Evolutionary conservation across 208 protist species (phyloP).

Genomic region (Acanthamoeba lenticulata): DNA sequence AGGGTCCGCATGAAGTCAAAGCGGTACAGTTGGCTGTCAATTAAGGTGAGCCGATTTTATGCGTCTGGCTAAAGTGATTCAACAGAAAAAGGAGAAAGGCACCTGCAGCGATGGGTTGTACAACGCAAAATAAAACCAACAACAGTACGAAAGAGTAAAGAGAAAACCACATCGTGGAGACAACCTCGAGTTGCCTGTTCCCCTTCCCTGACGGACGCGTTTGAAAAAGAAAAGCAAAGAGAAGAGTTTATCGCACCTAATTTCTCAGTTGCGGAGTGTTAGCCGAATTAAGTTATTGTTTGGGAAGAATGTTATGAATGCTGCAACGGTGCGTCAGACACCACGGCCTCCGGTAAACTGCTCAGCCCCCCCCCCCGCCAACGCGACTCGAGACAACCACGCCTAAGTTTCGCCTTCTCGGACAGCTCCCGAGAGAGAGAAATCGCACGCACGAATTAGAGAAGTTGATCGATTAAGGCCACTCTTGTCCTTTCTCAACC

Average conservation of each 20-base stretch:
- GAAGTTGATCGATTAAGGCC: not conserved
- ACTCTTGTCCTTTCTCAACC: not conserved
- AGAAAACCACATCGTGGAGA: no score
- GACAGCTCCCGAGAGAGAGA: not conserved
- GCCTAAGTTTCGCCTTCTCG: not conserved
- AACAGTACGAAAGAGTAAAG: no score
- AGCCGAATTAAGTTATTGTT: not conserved
- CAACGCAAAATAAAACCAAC: no score
- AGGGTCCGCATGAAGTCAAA: not conserved
- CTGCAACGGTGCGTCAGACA: not conserved
- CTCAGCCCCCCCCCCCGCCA: not conserved
- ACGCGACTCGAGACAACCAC: not conserved
- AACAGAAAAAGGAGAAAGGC: no score
- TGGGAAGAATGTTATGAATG: not conserved
- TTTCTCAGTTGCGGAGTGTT: not conserved
- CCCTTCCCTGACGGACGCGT: no score
- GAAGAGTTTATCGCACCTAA: no score
- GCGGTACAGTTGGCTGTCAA: not conserved
- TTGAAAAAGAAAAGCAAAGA: no score
- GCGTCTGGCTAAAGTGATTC: not conserved
- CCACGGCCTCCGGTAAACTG: not conserved
- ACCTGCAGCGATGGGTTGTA: no score
- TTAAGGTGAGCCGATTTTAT: not conserved
- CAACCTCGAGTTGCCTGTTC: no score
- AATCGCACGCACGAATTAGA: not conserved